Base-by-base conservation (phyloP, 1,284 basidiomycete genomes). In the Laetiporus sulphureus region DNA sequence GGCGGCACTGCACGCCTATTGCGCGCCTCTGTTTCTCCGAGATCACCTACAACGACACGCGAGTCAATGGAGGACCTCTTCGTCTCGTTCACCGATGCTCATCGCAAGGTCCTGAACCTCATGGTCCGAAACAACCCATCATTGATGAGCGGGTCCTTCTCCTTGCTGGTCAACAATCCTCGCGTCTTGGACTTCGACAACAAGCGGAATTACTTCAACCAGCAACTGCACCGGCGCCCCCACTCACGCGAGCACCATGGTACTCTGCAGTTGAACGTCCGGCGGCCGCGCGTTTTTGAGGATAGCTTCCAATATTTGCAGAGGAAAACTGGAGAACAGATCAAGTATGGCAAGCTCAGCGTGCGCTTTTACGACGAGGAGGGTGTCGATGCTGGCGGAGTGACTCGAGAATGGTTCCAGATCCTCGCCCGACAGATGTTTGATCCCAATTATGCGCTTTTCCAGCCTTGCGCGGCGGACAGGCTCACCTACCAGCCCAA, bases 171-270 rank as follows among this genome's bases (percentile, higher is more conserved):
- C 25, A 84, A 94, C 64, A 99, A 99, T 57, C 87, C 96, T 37
- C 85, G 91, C 33, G 93, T 99, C 19, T 79, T 99, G 46, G 96
- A 99, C 71, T 99, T 99, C 63, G 96, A 99, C 72, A 99, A 99
- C 81, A 99, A 99, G 71, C 83, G 96, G 41, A 96, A 94, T 58
- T 99, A 95, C 72, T 99, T 99, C 72, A 88, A 82, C 50, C 95
- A 98, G 64, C 93, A 98, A 62, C 75, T 99, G 13, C 93, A 96
- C 62, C 83, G 89, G 40, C 86, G 90, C 36, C 80, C 83, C 13
- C 78, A 83, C 46, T 68, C 78, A 27, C 77, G 90, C 20, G 89
- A 92, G 54, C 86, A 91, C 51, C 80, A 91, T 48, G 73, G 79
- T 23, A 87, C 89, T 0, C 70, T 99, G 33, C 91, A 94, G 57